Conservation (phyloP, 352 stramenopile species). For the Phytophthora capsici region DNA sequence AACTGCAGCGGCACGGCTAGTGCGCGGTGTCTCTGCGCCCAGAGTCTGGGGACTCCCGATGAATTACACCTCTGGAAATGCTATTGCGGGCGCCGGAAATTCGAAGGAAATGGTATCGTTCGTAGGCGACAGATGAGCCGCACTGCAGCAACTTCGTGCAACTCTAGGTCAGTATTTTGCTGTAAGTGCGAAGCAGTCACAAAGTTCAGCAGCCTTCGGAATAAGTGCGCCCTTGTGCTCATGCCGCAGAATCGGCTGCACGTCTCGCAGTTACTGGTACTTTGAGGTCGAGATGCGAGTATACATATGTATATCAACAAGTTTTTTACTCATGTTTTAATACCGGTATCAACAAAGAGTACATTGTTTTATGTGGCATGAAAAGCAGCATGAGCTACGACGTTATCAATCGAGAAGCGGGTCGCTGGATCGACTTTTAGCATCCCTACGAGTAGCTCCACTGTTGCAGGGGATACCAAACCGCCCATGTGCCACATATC, state of each 20-base stretch:
- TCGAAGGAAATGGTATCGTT: neutral
- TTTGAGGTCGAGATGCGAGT: too few species aligned
- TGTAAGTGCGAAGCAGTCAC: neutral
- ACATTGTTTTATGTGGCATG: neutral
- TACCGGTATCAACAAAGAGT: too few species aligned
- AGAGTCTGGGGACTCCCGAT: neutral
- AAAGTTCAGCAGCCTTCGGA: too few species aligned
- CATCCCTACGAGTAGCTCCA: neutral
- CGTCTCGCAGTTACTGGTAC: too few species aligned
- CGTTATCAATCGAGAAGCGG: neutral
- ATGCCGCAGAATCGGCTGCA: too few species aligned
- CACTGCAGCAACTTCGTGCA: neutral
- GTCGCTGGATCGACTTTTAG: neutral
- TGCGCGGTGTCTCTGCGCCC: too few species aligned
- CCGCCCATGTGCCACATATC: neutral
- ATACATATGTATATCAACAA: too few species aligned
- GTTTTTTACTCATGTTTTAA: too few species aligned
- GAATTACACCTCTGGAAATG: neutral
- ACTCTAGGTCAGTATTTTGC: neutral
- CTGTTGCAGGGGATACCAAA: neutral
- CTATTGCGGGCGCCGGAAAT: neutral
- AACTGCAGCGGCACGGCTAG: neutral
- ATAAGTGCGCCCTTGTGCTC: too few species aligned
- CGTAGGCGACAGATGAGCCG: neutral
- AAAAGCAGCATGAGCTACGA: neutral